Percentiles rank a stretch among this genome's conserved stretches.
phyloP scores from a whole-genome alignment of 257 asterid genomes.

The Paraleonurus japonicus region DNA sequence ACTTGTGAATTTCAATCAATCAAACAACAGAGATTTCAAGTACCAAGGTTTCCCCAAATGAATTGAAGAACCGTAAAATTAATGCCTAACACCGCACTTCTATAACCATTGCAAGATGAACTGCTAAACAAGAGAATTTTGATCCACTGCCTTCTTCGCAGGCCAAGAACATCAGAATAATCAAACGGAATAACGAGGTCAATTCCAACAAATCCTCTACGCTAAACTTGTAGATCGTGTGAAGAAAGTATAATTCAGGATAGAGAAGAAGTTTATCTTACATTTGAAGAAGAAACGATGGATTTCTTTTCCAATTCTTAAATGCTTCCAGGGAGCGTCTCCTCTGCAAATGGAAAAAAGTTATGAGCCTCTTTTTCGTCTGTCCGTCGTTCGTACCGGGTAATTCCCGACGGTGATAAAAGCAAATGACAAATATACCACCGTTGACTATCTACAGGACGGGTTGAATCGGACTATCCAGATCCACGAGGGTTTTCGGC shows the following conservation, averaged over 20 bases:
- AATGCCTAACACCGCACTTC: slow-evolving; percentile 10
- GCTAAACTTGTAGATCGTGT: slow-evolving; percentile 16
- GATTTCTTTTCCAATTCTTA: slow-evolving; percentile 10
- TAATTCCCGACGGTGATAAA: not conserved
- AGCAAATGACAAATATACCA: slow-evolving; percentile 16
- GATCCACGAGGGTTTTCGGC: not conserved
- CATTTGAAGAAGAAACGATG: slow-evolving; percentile 25
- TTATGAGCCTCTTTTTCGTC: not conserved
- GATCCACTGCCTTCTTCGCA: not conserved
- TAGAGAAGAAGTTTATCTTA: slow-evolving; percentile 22
- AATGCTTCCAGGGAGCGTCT: slow-evolving; percentile 19
- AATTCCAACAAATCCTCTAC: not conserved
- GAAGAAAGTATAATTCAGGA: not conserved
- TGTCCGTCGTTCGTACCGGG: not conserved
- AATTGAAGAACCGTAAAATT: not conserved
- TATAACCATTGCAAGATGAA: not conserved
- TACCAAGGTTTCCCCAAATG: slow-evolving; percentile 16
- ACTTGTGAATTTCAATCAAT: not conserved
- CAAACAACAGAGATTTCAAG: slow-evolving; percentile 6
- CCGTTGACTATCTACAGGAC: not conserved
- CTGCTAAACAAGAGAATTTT: not conserved
- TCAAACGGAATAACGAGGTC: slow-evolving; percentile 10
- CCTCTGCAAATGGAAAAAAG: not conserved
- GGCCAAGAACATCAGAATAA: not conserved
- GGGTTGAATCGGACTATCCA: slow-evolving; percentile 5